Conservation (phyloP, 1,139 yeast genomes). For the Debaryomyces udenii region DNA sequence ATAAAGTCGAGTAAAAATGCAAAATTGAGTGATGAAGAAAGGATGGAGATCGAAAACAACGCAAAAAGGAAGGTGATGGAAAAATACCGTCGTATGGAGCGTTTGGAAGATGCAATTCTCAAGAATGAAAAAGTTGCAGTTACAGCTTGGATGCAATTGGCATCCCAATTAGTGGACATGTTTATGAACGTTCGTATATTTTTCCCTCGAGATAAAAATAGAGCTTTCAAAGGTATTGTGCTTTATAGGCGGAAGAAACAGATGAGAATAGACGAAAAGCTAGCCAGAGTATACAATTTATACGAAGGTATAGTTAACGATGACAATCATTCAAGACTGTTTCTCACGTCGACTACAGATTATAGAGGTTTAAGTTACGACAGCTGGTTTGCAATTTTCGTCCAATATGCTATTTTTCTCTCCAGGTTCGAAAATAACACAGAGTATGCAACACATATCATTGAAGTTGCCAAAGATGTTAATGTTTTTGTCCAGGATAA, state of each 20-base stretch:
- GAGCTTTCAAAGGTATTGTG: slow-evolving; percentile 69
- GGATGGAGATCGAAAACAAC: slow-evolving; percentile 56
- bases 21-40: slow-evolving; percentile 58
- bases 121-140: slow-evolving; percentile 64
- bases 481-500: slow-evolving; percentile 74
- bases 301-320: slow-evolving; percentile 63
- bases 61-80: slow-evolving; percentile 65
- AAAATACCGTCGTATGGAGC: slow-evolving; percentile 62
- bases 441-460: slow-evolving; percentile 68
- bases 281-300: slow-evolving; percentile 66
- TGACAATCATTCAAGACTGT: slow-evolving; percentile 32
- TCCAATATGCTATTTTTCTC: slow-evolving; percentile 71
- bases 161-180: slow-evolving; percentile 79
- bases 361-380: slow-evolving; percentile 79
- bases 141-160: slow-evolving; percentile 81
- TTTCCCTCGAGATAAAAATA: slow-evolving; percentile 74
- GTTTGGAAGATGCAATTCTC: slow-evolving; percentile 57
- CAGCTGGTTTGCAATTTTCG: slow-evolving; percentile 82
- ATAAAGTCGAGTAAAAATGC: slow-evolving; percentile 21
- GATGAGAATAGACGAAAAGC: slow-evolving; percentile 69
- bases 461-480: slow-evolving; percentile 74
- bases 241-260: slow-evolving; percentile 61
- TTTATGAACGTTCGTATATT: slow-evolving; percentile 77
- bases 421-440: slow-evolving; percentile 61
- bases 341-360: slow-evolving; percentile 49